phyloP scores from a whole-genome alignment of 306 rosid species.

The Hippophae gyantsensis region DNA sequence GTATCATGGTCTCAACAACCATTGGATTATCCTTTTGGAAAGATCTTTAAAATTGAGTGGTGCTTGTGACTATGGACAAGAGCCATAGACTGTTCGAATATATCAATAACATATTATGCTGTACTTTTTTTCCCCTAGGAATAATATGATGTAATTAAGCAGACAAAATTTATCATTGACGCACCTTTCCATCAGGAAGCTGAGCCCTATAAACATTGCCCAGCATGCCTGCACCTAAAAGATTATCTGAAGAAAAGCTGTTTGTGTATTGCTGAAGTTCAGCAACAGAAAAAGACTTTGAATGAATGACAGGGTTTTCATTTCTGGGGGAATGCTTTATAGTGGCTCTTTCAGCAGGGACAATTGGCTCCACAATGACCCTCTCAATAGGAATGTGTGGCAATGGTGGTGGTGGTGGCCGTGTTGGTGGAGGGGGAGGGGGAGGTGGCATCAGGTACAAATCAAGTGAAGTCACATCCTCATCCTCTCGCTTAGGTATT shows the following conservation, averaged over 20 bases:
- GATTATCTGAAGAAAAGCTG: conserved; percentile 88
- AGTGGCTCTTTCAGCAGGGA: conserved; percentile 25
- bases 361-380: conserved; percentile 51
- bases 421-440: conserved; percentile 22
- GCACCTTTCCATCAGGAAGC: conserved; percentile 90
- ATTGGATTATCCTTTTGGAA: too few relatives aligned
- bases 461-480: conserved; percentile 40
- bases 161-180: not conserved
- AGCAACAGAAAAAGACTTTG: conserved; percentile 69
- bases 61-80: too few relatives aligned
- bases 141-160: too few relatives aligned
- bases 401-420: conserved; percentile 31
- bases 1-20: too few relatives aligned
- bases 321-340: conserved; percentile 35
- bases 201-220: conserved; percentile 87
- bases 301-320: conserved; percentile 32
- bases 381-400: conserved; percentile 43
- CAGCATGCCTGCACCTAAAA: conserved; percentile 79
- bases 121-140: too few relatives aligned
- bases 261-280: conserved; percentile 90
- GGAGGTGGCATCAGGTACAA: conserved; percentile 40
- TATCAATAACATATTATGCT: too few relatives aligned
- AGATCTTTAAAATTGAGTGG: too few relatives aligned
- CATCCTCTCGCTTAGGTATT: conserved; percentile 44
- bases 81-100: too few relatives aligned